Evolutionary conservation across 345 rosid species (phyloP), one percentile per base, ranked within the genome.

Genomic region (Noccaea bulbosa): DNA sequence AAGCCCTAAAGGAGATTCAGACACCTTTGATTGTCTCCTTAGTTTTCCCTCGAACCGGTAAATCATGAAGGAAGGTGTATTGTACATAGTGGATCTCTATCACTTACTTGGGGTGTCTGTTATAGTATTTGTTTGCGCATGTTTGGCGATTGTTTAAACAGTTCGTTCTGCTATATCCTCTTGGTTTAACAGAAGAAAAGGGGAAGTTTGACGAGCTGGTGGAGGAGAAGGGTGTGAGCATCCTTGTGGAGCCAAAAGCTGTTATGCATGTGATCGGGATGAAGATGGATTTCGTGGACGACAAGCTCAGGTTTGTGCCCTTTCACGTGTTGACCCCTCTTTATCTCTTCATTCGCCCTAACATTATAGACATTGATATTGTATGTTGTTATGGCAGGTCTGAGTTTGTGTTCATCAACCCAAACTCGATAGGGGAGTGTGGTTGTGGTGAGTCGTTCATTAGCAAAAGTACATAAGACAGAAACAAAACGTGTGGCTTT

Each of bases 251-350:
- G 44, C 86, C 89, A 38, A 87, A 85, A 70, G 89, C 92, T 32
- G 64, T 87, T 11, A 82, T 83, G 87, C 89, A 83, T 62, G 89
- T 85, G 9, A 72, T 87, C 35, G 92, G 92, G 66, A 87, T 88
- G 27, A 83, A 76, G 82, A 87, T 85, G 89, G 92, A 87, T 73
- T 87, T 85, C 72, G 80, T 85, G 6, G 89, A 87, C 53, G 85
- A 87, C 74, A 81, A 24, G 30, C 30, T 24, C 30, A 24, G 90
- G 90, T 87, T 81, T 11, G 24, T 2, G 4, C 11, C 12, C 24
- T 44, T 2, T 44, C 17, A 14, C 45, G 48, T 44, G 8, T 44
- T n/a, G 7, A 44, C 5, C 17, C 17, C 4, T 45, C 20, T 45
- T 6, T 5, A 17, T 17, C 20, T 17, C 20, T 17, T 17, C 20